A percentile compares a stretch with the other conserved stretches of the same genome.
Conservation (phyloP, 225 moss, liverwort and hornwort genomes). For the Neckera pumila region DNA sequence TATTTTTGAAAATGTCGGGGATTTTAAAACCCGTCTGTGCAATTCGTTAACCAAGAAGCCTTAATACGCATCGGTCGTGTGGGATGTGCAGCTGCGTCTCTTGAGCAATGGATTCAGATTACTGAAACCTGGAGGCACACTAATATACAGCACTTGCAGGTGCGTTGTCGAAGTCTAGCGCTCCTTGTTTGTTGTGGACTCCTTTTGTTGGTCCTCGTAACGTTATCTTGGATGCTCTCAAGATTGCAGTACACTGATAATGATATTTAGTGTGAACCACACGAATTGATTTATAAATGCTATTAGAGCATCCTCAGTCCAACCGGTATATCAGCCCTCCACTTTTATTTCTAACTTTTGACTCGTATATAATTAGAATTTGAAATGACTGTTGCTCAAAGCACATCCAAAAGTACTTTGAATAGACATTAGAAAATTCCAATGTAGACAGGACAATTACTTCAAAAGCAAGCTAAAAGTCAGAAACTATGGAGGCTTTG, state of each 20-base stretch:
- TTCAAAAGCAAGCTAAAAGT: not conserved
- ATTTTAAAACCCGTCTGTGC: not conserved
- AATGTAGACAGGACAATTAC: not conserved
- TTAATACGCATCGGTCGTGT: not conserved
- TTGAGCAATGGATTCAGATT: slow-evolving; percentile 79
- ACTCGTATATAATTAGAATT: not conserved
- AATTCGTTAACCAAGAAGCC: not conserved
- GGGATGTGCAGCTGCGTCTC: slow-evolving; percentile 60
- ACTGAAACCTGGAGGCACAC: slow-evolving; percentile 60
- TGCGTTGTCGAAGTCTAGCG: not conserved
- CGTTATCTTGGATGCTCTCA: not conserved
- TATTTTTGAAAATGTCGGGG: not conserved
- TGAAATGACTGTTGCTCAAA: not conserved
- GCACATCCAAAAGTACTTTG: not conserved
- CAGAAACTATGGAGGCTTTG: not conserved
- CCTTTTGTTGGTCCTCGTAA: not conserved
- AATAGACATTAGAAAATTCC: not conserved
- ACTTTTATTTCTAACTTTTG: not conserved
- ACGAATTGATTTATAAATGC: not conserved
- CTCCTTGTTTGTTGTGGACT: not conserved
- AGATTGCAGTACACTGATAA: not conserved
- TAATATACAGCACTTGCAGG: slow-evolving; percentile 99
- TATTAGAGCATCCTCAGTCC: not conserved
- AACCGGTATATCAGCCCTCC: not conserved
- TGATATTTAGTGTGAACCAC: not conserved